These are phyloP conservation scores for Colletotrichum cereale DNA, from an alignment of 2,329 filamentous ascomycete species.

Conservation along the genomic window DNA sequence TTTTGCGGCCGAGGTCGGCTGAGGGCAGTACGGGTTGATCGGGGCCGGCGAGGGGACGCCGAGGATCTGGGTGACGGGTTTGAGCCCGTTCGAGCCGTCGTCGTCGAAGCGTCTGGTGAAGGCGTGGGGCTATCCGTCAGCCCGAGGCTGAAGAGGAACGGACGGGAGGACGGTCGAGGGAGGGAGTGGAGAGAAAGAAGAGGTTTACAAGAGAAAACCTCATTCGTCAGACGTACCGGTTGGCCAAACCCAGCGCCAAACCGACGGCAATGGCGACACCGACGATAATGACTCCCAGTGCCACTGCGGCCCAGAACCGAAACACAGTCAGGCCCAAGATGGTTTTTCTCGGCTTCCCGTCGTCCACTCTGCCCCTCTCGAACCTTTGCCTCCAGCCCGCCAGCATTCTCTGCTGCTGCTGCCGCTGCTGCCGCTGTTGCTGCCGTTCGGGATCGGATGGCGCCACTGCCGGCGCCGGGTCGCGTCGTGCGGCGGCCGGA, in stretches of 20 bases:
- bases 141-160: slow-evolving; percentile 30
- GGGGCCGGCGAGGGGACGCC: slow-evolving; percentile 39
- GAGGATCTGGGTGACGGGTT: slow-evolving; percentile 24
- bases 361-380: slow-evolving; percentile 18
- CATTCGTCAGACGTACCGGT: slow-evolving; percentile 37
- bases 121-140: slow-evolving; percentile 29
- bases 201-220: slow-evolving; percentile 18
- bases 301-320: slow-evolving; percentile 37
- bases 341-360: slow-evolving; percentile 27
- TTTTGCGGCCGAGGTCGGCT: background rate
- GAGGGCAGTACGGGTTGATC: slow-evolving; percentile 37
- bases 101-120: slow-evolving; percentile 9
- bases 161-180: slow-evolving; percentile 2
- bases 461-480: slow-evolving; percentile 20
- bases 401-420: background rate
- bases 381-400: slow-evolving; percentile 30
- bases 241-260: slow-evolving; percentile 37
- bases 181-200: slow-evolving; percentile 9
- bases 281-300: slow-evolving; percentile 33
- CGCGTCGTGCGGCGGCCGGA: slow-evolving; percentile 10
- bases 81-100: background rate
- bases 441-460: slow-evolving; percentile 16
- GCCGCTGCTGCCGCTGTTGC: too few relatives aligned
- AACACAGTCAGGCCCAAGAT: slow-evolving; percentile 37
- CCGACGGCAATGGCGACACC: slow-evolving; percentile 38